phyloP scores from a whole-genome alignment of 192 early-diverging fungal species.

The Chytriomyces hyalinus region DNA sequence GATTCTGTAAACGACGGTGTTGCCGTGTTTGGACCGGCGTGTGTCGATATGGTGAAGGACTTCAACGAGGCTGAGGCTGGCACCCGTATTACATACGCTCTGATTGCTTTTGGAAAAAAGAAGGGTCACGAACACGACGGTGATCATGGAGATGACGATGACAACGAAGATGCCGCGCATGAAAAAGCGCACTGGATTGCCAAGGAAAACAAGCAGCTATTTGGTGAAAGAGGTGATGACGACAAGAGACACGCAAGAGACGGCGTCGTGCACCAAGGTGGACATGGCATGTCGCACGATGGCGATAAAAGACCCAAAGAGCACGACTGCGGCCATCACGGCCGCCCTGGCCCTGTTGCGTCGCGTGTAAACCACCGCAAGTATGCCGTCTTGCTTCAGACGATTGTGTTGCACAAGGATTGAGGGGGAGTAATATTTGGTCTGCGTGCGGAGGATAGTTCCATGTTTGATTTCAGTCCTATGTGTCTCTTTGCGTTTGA shows the following conservation, averaged over 20 bases:
- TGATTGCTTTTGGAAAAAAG: slow-evolving; percentile 26
- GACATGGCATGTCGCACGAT: not conserved
- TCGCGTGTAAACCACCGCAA: not conserved
- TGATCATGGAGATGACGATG: slow-evolving; percentile 1
- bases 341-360: not conserved
- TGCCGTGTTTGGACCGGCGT: slow-evolving; percentile 11
- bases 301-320: not conserved
- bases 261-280: not conserved
- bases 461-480: no score
- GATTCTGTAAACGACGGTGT: slow-evolving; percentile 9
- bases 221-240: not conserved
- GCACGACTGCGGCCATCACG: not conserved
- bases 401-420: not conserved
- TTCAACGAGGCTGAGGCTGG: not conserved
- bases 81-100: not conserved
- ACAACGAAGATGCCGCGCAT: not conserved
- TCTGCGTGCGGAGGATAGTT: no score
- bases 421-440: no score
- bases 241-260: not conserved
- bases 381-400: not conserved
- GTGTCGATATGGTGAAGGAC: slow-evolving; percentile 6
- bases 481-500: no score
- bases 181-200: not conserved
- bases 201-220: not conserved
- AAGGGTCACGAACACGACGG: not conserved